These are phyloP conservation scores for Aphanomyces cochlioides DNA, from an alignment of 352 stramenopile genomes.

Conservation along the genomic window DNA sequence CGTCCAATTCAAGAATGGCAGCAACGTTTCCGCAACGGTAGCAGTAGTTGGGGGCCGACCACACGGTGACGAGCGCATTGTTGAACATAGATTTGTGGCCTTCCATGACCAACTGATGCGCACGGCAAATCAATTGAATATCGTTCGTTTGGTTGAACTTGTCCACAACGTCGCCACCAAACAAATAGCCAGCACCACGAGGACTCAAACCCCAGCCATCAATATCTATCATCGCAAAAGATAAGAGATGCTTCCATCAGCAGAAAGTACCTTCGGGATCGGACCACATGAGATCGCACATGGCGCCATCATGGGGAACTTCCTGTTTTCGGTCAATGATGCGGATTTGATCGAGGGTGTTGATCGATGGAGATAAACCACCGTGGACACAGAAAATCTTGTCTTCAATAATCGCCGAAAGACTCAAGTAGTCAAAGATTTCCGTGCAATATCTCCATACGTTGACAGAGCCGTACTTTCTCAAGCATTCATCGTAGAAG, in stretches of 20 bases:
- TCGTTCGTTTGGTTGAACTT: constrained; percentile 99
- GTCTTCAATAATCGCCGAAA: constrained; percentile 98
- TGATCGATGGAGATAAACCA: constrained; percentile 92
- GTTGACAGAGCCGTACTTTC: constrained; percentile 98
- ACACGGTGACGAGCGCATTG: constrained; percentile 97
- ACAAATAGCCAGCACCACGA: constrained; percentile 97
- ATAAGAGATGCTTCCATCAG: constrained; percentile 58
- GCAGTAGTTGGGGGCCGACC: constrained; percentile 99
- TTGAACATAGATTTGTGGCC: constrained; percentile 96
- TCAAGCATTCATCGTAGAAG: constrained; percentile 99
- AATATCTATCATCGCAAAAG: constrained; percentile 90
- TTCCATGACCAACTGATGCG: constrained; percentile 96
- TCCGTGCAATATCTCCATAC: constrained; percentile 99
- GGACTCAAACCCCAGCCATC: constrained; percentile 97
- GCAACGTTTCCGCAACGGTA: constrained; percentile 98
- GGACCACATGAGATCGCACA: constrained; percentile 97
- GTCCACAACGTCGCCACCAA: constrained; percentile 96
- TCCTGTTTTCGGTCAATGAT: constrained; percentile 98
- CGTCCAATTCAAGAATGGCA: constrained; percentile 97
- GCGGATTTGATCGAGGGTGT: constrained; percentile 88
- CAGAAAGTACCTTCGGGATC: constrained; percentile 72
- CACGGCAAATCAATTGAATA: constrained; percentile 96
- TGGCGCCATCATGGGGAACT: constrained; percentile 97
- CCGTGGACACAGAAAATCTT: constrained; percentile 99
- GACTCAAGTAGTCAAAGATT: constrained; percentile 99